These are phyloP conservation scores for Laburnicola sp. DNA, from an alignment of 2,329 filamentous ascomycete genomes.

Conservation along the genomic window DNA sequence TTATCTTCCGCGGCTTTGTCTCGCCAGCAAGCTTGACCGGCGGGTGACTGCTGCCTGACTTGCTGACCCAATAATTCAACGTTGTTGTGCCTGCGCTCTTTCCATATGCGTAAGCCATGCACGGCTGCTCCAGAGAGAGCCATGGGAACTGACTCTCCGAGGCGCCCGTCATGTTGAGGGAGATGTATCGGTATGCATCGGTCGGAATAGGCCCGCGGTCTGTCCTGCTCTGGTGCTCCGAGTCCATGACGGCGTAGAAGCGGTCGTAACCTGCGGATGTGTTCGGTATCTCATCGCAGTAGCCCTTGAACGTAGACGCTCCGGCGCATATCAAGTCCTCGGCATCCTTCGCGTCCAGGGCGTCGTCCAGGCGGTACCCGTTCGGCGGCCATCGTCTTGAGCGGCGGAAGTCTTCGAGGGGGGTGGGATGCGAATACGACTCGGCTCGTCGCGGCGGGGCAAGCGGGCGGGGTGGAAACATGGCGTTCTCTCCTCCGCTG, in stretches of 20 bases:
- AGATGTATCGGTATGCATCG: constrained; percentile 43
- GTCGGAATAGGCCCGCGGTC: constrained; percentile 44
- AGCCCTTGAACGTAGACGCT: constrained; percentile 47
- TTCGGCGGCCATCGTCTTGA: constrained; percentile 47
- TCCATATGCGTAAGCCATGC: constrained; percentile 69
- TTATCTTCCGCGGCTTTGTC: constrained; percentile 63
- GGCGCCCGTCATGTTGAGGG: constrained; percentile 42
- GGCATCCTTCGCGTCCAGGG: constrained; percentile 37
- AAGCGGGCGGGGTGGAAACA: constrained; percentile 30
- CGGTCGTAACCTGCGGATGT: constrained; percentile 42
- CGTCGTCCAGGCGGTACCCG: constrained; percentile 40
- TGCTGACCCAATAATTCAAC: constrained; percentile 68
- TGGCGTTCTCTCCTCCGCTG: constrained; percentile 35
- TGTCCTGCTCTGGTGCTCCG: constrained; percentile 43
- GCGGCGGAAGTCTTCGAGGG: constrained; percentile 43
- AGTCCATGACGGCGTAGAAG: constrained; percentile 48
- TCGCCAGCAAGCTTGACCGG: constrained; percentile 62
- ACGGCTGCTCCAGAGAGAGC: constrained; percentile 75
- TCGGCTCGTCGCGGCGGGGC: constrained; percentile 34
- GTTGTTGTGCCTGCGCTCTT: constrained; percentile 70
- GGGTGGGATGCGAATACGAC: constrained; percentile 43
- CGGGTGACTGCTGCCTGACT: constrained; percentile 61
- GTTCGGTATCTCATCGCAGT: constrained; percentile 42
- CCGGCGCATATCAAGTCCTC: constrained; percentile 46
- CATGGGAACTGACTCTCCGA: constrained; percentile 56